Evolutionary conservation across 2,329 filamentous ascomycete species (phyloP).

Genomic region (Aureobasidium sp.): DNA sequence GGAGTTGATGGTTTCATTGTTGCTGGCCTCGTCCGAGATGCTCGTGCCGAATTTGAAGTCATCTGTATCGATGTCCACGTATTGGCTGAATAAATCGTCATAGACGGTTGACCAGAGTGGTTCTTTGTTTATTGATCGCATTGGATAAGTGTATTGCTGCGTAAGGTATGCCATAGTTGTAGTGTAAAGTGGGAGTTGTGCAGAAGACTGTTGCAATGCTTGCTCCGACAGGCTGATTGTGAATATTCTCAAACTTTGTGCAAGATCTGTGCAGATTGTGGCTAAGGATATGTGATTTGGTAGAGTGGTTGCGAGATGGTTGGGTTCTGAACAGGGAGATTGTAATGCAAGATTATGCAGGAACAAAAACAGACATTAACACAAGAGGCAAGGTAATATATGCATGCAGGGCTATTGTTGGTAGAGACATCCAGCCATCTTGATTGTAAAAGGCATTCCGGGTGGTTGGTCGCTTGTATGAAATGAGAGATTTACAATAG

Average conservation of each 20-base stretch:
- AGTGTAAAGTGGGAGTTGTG: not conserved
- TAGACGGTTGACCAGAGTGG: slow-evolving; percentile 62
- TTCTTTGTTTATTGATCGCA: slow-evolving; percentile 53
- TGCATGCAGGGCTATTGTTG: slow-evolving; percentile 7
- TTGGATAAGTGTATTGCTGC: slow-evolving; percentile 21
- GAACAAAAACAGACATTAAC: slow-evolving; percentile 13
- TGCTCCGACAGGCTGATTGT: not conserved
- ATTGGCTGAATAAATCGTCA: slow-evolving; percentile 71
- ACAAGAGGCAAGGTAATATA: slow-evolving; percentile 21
- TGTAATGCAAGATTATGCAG: slow-evolving; percentile 16
- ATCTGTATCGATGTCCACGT: slow-evolving; percentile 64
- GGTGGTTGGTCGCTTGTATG: slow-evolving; percentile 19
- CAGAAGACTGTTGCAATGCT: not conserved
- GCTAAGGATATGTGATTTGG: slow-evolving; percentile 2
- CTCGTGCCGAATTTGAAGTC: slow-evolving; percentile 57
- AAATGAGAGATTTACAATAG: slow-evolving; percentile 22
- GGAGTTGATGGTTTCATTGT: not conserved
- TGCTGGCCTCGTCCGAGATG: slow-evolving; percentile 19
- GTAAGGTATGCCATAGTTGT: slow-evolving; percentile 20
- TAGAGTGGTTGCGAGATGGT: slow-evolving; percentile 3
- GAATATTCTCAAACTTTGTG: not conserved
- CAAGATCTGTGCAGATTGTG: slow-evolving; percentile 12
- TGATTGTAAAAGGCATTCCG: slow-evolving; percentile 7
- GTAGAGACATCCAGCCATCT: slow-evolving; percentile 7
- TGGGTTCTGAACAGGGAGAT: slow-evolving; percentile 8